Percentiles rank a stretch among this genome's conserved stretches.
Conservation (phyloP, 2,329 filamentous ascomycete genomes). For the Diplodia mutila region DNA sequence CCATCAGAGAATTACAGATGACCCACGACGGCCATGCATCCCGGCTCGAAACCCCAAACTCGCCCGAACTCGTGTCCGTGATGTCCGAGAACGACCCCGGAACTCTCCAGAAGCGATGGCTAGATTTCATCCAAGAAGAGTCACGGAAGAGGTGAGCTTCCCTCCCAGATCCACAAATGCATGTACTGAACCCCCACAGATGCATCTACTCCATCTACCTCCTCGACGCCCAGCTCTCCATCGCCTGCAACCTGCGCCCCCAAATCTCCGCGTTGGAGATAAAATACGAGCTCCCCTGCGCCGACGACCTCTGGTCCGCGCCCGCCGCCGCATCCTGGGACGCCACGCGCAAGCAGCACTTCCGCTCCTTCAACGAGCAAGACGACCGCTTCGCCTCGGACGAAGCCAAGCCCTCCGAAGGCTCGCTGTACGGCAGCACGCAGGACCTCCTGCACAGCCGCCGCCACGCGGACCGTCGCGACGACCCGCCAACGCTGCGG, state of each 20-base stretch:
- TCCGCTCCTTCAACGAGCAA: constrained; percentile 6
- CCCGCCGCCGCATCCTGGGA: constrained; percentile 30
- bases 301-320: constrained; percentile 31
- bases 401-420: not conserved
- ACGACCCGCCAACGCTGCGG: not conserved
- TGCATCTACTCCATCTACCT: constrained; percentile 35
- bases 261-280: constrained; percentile 34
- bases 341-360: not conserved
- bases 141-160: not conserved
- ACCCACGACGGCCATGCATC: constrained; percentile 10
- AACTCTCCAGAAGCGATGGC: not conserved
- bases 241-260: constrained; percentile 6
- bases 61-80: constrained; percentile 30
- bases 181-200: constrained; percentile 25
- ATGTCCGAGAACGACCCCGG: constrained; percentile 5
- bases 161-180: constrained; percentile 14
- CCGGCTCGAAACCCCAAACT: constrained; percentile 27
- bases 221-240: constrained; percentile 28
- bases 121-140: not conserved
- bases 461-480: not conserved
- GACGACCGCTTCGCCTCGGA: not conserved
- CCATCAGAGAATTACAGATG: constrained; percentile 5
- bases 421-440: not conserved
- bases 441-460: not conserved
- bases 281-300: constrained; percentile 33